Conservation (phyloP, 768 basidiomycete genomes). For the Termitomyces sp. region DNA sequence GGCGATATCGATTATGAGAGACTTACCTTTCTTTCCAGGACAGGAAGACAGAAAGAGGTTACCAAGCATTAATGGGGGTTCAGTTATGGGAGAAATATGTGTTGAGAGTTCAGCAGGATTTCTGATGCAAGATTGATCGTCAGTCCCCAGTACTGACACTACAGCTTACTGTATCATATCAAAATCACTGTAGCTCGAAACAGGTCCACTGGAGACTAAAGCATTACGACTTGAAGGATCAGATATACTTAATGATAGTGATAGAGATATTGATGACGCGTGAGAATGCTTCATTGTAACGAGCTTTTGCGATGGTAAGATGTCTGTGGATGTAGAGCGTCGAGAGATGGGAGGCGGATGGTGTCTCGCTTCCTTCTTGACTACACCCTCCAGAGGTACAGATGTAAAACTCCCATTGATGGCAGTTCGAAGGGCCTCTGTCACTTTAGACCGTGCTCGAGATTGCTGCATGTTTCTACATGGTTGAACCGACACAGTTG, state of each 20-base stretch:
- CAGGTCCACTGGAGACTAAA: not conserved
- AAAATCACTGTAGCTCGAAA: not conserved
- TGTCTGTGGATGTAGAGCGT: conserved; percentile 4
- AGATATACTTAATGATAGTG: conserved; percentile 9
- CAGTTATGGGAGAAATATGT: not conserved
- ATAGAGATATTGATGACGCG: conserved; percentile 11
- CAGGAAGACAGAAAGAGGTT: conserved; percentile 88
- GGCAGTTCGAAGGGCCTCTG: conserved; percentile 31
- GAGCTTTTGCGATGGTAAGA: conserved; percentile 1
- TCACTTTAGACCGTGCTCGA: conserved; percentile 20
- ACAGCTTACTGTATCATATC: conserved; percentile 2
- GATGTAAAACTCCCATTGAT: conserved; percentile 25
- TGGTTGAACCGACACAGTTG: conserved; percentile 7
- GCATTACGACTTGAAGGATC: conserved; percentile 1
- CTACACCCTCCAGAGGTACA: not conserved
- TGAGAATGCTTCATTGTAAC: conserved; percentile 6
- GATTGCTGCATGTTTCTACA: conserved; percentile 11
- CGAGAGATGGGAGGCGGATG: not conserved
- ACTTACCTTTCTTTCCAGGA: conserved; percentile 86
- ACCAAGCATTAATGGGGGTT: conserved; percentile 44
- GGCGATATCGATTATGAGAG: not conserved
- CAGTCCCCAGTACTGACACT: not conserved
- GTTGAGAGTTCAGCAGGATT: not conserved
- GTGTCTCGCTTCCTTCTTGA: not conserved
- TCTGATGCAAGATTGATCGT: not conserved